phyloP scores from a whole-genome alignment of 2,329 filamentous ascomycete genomes.

The Cladophialophora bantiana region DNA sequence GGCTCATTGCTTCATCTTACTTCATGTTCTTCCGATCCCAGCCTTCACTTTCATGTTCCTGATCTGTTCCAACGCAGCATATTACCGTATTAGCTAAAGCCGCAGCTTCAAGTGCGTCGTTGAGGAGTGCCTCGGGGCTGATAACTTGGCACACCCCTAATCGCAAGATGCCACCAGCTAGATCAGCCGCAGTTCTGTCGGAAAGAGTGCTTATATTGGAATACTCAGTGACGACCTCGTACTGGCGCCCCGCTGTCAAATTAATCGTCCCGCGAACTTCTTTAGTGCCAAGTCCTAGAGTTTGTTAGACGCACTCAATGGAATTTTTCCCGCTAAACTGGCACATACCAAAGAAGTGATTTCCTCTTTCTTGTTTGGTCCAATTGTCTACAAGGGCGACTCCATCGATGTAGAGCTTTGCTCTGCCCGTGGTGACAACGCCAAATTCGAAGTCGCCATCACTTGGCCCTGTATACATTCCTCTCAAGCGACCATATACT shows the following conservation, averaged over 20 bases:
- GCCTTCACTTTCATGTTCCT: slow-evolving; percentile 81
- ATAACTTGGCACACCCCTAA: not conserved
- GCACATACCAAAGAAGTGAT: not conserved
- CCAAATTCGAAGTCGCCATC: slow-evolving; percentile 8
- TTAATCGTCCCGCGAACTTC: slow-evolving; percentile 3
- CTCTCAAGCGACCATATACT: not conserved
- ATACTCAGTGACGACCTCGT: slow-evolving; percentile 4
- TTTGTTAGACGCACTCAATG: not conserved
- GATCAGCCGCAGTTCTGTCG: not conserved
- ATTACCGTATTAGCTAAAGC: slow-evolving; percentile 1
- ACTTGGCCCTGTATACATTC: not conserved
- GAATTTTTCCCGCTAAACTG: not conserved
- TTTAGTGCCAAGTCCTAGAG: not conserved
- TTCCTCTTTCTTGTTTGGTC: slow-evolving; percentile 1
- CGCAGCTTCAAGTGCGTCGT: slow-evolving; percentile 40
- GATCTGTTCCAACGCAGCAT: slow-evolving; percentile 75
- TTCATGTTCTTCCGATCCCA: slow-evolving; percentile 63
- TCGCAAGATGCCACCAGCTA: slow-evolving; percentile 6
- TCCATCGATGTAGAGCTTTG: slow-evolving; percentile 6
- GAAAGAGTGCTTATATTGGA: not conserved
- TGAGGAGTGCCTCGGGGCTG: slow-evolving; percentile 60
- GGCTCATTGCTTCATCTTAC: not conserved
- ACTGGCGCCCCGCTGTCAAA: not conserved
- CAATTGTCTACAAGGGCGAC: slow-evolving; percentile 1
- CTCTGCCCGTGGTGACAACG: not conserved